A percentile compares a stretch with the other conserved stretches of the same genome.
These are phyloP conservation scores for Chloromonas sp. DNA, from an alignment of 163 green algal species.

Conservation along the genomic window DNA sequence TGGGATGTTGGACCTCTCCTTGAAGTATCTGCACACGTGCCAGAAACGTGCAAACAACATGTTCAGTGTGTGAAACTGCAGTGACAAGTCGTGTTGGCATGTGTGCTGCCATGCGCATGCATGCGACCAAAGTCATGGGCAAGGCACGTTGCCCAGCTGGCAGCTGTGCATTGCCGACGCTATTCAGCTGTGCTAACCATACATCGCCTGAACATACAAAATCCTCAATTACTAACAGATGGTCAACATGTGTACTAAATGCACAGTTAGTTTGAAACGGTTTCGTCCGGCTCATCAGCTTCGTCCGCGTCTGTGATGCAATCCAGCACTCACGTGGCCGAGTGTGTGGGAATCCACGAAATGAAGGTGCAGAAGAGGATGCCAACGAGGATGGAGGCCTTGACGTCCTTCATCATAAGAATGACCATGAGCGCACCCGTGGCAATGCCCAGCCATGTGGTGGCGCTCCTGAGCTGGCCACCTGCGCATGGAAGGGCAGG, in stretches of 20 bases:
- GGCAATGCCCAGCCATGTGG: conserved; percentile 28
- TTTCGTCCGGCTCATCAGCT: too few relatives aligned
- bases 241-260: background rate
- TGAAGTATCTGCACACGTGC: conserved; percentile 5
- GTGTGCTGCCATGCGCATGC: too few relatives aligned
- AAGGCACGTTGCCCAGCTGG: too few relatives aligned
- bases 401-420: conserved; percentile 54
- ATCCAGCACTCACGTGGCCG: background rate
- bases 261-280: too few relatives aligned
- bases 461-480: conserved; percentile 18
- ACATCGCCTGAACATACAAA: background rate
- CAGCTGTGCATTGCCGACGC: too few relatives aligned
- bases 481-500: conserved; percentile 6
- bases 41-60: too few relatives aligned
- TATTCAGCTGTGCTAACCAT: too few relatives aligned
- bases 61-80: too few relatives aligned
- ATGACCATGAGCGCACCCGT: conserved; percentile 44
- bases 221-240: background rate
- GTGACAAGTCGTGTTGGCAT: too few relatives aligned
- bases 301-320: background rate
- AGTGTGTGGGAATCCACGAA: conserved; percentile 59
- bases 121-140: too few relatives aligned
- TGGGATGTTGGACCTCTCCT: conserved; percentile 8
- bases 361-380: conserved; percentile 71
- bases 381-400: conserved; percentile 55